A percentile compares a stretch with the other conserved stretches of the same genome.
phyloP scores from a whole-genome alignment of 495 filamentous ascomycete genomes.

The Penicillium herquei region DNA sequence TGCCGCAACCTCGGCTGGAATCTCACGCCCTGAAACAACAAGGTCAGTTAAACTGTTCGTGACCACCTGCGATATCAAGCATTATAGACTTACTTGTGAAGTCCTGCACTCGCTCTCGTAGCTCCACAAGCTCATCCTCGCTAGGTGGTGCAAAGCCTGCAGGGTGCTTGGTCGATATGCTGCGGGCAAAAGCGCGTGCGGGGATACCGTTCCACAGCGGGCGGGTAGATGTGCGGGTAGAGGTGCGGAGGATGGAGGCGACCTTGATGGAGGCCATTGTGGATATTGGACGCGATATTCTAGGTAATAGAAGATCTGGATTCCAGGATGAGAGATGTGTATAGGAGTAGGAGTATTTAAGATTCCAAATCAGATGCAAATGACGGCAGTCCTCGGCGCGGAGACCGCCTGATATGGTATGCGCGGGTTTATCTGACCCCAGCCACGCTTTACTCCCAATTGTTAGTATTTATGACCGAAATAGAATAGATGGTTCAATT shows the following conservation, averaged over 20 bases:
- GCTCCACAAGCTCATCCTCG: slow-evolving; percentile 71
- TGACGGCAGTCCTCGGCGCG: slow-evolving; percentile 29
- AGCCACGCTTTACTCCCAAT: neutral
- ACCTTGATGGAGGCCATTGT: slow-evolving; percentile 34
- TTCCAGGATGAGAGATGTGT: neutral
- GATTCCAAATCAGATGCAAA: slow-evolving; percentile 4
- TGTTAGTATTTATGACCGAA: neutral
- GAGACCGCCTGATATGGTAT: slow-evolving; percentile 10
- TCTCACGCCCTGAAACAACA: slow-evolving; percentile 46
- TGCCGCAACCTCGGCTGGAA: slow-evolving; percentile 79
- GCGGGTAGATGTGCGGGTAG: slow-evolving; percentile 30
- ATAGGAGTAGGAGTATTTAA: slow-evolving; percentile 8
- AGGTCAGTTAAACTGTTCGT: neutral
- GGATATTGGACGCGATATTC: neutral
- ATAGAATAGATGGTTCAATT: neutral
- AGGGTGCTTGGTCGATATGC: slow-evolving; percentile 75
- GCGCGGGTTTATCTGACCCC: neutral
- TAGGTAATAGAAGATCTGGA: neutral
- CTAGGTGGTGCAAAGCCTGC: slow-evolving; percentile 76
- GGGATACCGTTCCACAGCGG: slow-evolving; percentile 28
- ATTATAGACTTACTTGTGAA: slow-evolving; percentile 60
- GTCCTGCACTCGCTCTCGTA: slow-evolving; percentile 88
- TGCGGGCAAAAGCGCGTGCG: slow-evolving; percentile 31
- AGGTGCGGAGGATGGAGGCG: slow-evolving; percentile 33
- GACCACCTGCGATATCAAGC: no score